These are phyloP conservation scores for Neolecta irregularis DNA, from an alignment of 1,139 yeast genomes.

Conservation along the genomic window DNA sequence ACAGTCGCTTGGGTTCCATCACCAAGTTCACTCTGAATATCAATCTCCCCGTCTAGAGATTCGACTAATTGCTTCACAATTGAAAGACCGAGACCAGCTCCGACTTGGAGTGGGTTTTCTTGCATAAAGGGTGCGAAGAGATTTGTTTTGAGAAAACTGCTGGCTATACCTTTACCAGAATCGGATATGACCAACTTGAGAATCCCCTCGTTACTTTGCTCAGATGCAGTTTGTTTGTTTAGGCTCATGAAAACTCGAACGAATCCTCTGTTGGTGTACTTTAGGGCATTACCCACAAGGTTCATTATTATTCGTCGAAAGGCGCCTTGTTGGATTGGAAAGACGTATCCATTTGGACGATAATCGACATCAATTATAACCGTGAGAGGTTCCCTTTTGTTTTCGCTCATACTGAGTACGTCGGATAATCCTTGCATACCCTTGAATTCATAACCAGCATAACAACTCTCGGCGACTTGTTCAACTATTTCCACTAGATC, in stretches of 20 bases:
- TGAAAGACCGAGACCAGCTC: slow-evolving; percentile 75
- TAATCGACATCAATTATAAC: slow-evolving; percentile 5
- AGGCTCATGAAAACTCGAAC: too few species aligned
- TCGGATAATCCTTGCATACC: slow-evolving; percentile 6
- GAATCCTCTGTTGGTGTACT: slow-evolving; percentile 66
- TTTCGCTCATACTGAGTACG: too few species aligned
- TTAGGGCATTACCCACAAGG: slow-evolving; percentile 77
- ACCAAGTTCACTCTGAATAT: not conserved
- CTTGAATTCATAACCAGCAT: slow-evolving; percentile 5
- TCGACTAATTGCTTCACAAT: slow-evolving; percentile 65
- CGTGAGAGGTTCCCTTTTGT: slow-evolving; percentile 2
- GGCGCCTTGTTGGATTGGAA: slow-evolving; percentile 8
- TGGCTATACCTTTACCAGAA: slow-evolving; percentile 78
- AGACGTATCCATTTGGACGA: slow-evolving; percentile 2
- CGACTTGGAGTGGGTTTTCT: slow-evolving; percentile 87
- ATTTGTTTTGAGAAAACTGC: slow-evolving; percentile 57
- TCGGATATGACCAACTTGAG: slow-evolving; percentile 54
- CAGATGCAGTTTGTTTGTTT: too few species aligned
- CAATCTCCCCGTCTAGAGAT: slow-evolving; percentile 5
- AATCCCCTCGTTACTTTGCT: not conserved
- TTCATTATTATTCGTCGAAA: slow-evolving; percentile 70
- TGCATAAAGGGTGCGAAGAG: slow-evolving; percentile 83
- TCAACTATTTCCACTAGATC: slow-evolving; percentile 6
- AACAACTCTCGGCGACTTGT: slow-evolving; percentile 2
- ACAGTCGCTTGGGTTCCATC: slow-evolving; percentile 5